phyloP scores from a whole-genome alignment of 345 rosid genomes.

The Rhodamnia argentea region DNA sequence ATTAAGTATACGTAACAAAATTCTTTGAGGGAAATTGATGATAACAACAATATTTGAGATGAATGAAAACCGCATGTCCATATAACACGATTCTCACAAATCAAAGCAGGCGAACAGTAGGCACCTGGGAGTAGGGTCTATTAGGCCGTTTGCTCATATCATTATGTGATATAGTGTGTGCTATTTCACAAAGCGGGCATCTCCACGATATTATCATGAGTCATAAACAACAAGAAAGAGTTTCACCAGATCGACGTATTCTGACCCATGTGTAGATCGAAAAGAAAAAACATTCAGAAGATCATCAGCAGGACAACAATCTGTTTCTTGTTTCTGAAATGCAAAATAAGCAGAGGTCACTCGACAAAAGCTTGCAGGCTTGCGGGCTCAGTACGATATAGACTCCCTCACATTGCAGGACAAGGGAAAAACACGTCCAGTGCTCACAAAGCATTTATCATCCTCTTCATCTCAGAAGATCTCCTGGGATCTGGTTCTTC shows the following conservation, averaged over 20 bases:
- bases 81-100: neutral
- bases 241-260: neutral
- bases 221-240: neutral
- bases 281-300: neutral
- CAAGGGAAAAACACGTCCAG: neutral
- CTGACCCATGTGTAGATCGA: neutral
- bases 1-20: neutral
- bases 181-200: neutral
- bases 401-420: no score
- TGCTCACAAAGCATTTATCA: slow-evolving; percentile 70
- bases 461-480: slow-evolving; percentile 82
- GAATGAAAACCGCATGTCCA: neutral
- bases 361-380: neutral
- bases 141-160: neutral
- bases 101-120: neutral
- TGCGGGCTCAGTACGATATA: neutral
- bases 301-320: neutral
- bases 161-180: neutral
- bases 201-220: neutral
- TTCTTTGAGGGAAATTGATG: neutral
- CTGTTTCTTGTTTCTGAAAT: neutral
- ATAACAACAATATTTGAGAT: neutral
- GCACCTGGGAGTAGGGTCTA: neutral
- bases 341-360: neutral
- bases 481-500: slow-evolving; percentile 82